Percentiles rank a stretch among this genome's conserved stretches.
Evolutionary conservation across 306 rosid genomes (phyloP).

Genomic region (Pyrus betulifolia): DNA sequence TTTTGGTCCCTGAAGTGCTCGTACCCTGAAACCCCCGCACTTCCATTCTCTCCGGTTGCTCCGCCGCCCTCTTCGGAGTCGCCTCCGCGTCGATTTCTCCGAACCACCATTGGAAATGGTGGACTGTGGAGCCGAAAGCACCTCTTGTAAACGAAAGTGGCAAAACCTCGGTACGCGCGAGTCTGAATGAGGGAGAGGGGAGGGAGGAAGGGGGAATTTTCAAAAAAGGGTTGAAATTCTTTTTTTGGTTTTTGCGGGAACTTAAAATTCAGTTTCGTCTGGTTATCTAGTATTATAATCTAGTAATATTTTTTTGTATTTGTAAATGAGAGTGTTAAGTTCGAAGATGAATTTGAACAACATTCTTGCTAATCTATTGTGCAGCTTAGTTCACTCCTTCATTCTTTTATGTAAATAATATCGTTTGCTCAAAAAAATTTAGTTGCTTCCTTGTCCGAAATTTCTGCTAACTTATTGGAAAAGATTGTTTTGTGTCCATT

Average conservation of each 20-base stretch:
- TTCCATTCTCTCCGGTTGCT: not conserved
- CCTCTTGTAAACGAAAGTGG: not conserved
- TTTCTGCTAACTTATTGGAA: no score
- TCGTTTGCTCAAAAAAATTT: no score
- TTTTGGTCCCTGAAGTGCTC: constrained; percentile 54
- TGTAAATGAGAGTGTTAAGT: no score
- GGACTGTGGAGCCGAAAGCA: not conserved
- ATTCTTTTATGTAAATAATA: no score
- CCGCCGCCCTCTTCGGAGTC: not conserved
- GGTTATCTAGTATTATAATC: fast-evolving
- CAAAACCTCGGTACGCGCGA: not conserved
- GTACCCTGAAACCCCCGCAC: constrained; percentile 11
- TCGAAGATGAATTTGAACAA: fast-evolving
- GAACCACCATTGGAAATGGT: constrained; percentile 9
- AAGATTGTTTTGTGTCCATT: no score
- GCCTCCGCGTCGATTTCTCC: constrained; percentile 11
- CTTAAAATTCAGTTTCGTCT: no score
- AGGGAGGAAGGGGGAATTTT: not conserved
- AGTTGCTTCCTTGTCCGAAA: no score
- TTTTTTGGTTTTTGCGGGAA: not conserved
- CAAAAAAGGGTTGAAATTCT: no score
- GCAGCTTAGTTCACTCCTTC: fast-evolving
- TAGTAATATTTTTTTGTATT: no score
- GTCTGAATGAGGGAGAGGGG: not conserved
- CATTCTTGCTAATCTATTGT: no score